These are phyloP conservation scores for Xanthoconium purpureum DNA, from an alignment of 768 basidiomycete species.

Conservation along the genomic window DNA sequence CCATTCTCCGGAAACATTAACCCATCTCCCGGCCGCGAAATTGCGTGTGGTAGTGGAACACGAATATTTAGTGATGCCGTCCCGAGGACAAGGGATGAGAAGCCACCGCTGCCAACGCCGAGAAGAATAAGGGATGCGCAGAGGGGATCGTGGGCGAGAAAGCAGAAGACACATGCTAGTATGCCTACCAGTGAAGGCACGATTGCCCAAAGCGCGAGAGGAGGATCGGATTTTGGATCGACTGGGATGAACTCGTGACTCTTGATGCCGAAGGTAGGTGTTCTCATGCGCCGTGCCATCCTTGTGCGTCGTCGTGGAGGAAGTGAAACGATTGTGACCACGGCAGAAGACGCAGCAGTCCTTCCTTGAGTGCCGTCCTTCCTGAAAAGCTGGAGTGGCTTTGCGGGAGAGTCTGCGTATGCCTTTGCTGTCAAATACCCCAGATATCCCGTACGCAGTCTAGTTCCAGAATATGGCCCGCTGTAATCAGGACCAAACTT, in stretches of 20 bases:
- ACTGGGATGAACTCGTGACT: constrained; percentile 4
- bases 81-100: constrained; percentile 28
- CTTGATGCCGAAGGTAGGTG: too few relatives aligned
- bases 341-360: constrained; percentile 12
- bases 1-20: constrained; percentile 19
- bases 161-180: constrained; percentile 18
- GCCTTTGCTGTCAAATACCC: constrained; percentile 45
- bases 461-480: constrained; percentile 66
- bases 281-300: too few relatives aligned
- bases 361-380: constrained; percentile 3
- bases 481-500: constrained; percentile 59
- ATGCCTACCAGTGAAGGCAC: constrained; percentile 26
- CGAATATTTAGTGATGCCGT: constrained; percentile 24
- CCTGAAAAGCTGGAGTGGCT: constrained; percentile 1
- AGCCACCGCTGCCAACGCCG: constrained; percentile 31
- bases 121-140: constrained; percentile 31
- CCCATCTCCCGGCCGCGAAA: constrained; percentile 31
- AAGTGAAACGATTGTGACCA: constrained; percentile 18
- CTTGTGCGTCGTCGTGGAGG: not conserved
- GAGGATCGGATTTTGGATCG: constrained; percentile 4
- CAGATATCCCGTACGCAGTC: constrained; percentile 49
- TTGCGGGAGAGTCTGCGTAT: not conserved
- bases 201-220: constrained; percentile 14
- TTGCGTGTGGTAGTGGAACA: constrained; percentile 19
- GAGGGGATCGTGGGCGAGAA: constrained; percentile 21